Conservation (phyloP, 2,329 filamentous ascomycete genomes). For the Tolypocladium capitatum region DNA sequence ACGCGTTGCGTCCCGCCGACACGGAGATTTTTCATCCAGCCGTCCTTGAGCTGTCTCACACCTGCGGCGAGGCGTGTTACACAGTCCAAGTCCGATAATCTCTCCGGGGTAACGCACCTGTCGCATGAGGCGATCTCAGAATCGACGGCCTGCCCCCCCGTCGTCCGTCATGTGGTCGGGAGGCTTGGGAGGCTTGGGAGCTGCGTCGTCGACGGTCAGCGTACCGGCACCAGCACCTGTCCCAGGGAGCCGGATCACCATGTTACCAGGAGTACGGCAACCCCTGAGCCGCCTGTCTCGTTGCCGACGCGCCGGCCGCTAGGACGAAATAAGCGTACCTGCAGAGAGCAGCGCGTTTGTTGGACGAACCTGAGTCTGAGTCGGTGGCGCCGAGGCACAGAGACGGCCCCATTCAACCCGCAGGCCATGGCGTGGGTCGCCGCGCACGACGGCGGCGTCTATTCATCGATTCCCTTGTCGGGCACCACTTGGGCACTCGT, state of each 20-base stretch:
- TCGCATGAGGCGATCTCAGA: constrained; percentile 1
- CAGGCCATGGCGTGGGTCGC: no score
- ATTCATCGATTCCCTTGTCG: not conserved
- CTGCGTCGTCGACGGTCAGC: no score
- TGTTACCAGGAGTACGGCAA: not conserved
- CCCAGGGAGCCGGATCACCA: not conserved
- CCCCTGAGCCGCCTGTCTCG: not conserved
- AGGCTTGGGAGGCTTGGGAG: not conserved
- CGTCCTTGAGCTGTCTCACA: not conserved
- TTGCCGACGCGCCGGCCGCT: not conserved
- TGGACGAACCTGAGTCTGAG: not conserved
- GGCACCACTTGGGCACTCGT: not conserved
- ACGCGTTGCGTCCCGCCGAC: not conserved
- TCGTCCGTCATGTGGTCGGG: not conserved
- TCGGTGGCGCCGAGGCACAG: no score
- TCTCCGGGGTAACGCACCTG: not conserved
- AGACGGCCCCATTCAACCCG: no score
- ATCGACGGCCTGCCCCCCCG: not conserved
- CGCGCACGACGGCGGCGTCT: not conserved
- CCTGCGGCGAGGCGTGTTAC: not conserved
- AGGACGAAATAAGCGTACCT: not conserved
- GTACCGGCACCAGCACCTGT: no score
- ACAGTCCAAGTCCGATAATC: not conserved
- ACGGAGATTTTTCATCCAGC: not conserved
- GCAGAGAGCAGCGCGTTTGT: not conserved